phyloP scores from a whole-genome alignment of 78 protist genomes.

The slime mould (Dictyostelium discoideum) region dicty_2.7 NC_007091.3:1574501-1575000 shows the following conservation, averaged over 20 bases:
- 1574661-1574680: conserved; percentile 3
- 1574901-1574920: conserved; percentile 41
- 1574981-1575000: conserved; percentile 44
- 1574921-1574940: conserved; percentile 40
- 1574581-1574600: neutral
- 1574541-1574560: conserved; percentile 20
- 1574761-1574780: neutral
- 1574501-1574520: neutral
- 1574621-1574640: neutral
- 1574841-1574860: conserved; percentile 13
- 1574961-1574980: conserved; percentile 30
- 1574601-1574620: neutral
- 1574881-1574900: conserved; percentile 34
- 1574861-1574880: conserved; percentile 35
- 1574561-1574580: neutral
- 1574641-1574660: conserved; percentile 7
- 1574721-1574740: neutral
- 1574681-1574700: neutral
- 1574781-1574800: neutral
- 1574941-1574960: neutral
- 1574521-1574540: conserved; percentile 21
- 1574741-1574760: neutral
- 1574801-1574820: neutral
- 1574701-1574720: neutral
- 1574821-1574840: conserved; percentile 21